A percentile compares a stretch with the other conserved stretches of the same genome.
Conservation (phyloP, 1,139 yeast species). For the Wickerhamomyces sp. region DNA sequence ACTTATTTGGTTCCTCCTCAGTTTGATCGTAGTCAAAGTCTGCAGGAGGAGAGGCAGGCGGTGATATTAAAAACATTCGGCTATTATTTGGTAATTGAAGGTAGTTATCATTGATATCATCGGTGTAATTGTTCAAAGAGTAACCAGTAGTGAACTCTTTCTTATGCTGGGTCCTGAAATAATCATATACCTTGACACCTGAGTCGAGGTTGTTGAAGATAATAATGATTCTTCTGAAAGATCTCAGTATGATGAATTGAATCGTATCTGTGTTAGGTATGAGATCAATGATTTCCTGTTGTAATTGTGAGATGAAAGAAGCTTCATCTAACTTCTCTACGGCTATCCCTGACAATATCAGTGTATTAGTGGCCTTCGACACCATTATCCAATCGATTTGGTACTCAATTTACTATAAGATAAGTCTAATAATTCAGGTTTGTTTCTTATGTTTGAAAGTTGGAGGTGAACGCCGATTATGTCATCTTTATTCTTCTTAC, state of each 20-base stretch:
- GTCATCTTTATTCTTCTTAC: too few species aligned
- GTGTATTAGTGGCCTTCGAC: conserved; percentile 16
- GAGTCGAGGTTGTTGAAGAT: conserved; percentile 12
- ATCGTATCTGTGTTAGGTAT: conserved; percentile 11
- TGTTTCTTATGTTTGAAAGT: too few species aligned
- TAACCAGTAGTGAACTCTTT: conserved; percentile 13
- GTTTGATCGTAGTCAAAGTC: conserved; percentile 31
- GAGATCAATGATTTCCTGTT: conserved; percentile 12
- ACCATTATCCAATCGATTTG: neutral
- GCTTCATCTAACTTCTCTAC: conserved; percentile 8
- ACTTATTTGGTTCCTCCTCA: conserved; percentile 31
- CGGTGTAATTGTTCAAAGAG: conserved; percentile 19
- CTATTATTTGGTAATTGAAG: conserved; percentile 28
- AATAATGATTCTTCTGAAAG: conserved; percentile 17
- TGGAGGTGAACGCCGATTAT: too few species aligned
- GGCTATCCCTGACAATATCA: conserved; percentile 14
- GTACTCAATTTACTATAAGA: neutral
- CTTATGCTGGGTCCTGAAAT: neutral
- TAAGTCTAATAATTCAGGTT: too few species aligned
- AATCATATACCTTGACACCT: neutral
- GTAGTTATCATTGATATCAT: conserved; percentile 20
- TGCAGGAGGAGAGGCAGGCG: conserved; percentile 37
- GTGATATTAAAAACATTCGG: conserved; percentile 32
- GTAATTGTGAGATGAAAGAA: conserved; percentile 10
- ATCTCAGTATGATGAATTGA: conserved; percentile 19